Evolutionary conservation across 179 eudicot species (phyloP), one percentile per base, ranked within the genome.

Genomic region (Camellia oleifera): DNA sequence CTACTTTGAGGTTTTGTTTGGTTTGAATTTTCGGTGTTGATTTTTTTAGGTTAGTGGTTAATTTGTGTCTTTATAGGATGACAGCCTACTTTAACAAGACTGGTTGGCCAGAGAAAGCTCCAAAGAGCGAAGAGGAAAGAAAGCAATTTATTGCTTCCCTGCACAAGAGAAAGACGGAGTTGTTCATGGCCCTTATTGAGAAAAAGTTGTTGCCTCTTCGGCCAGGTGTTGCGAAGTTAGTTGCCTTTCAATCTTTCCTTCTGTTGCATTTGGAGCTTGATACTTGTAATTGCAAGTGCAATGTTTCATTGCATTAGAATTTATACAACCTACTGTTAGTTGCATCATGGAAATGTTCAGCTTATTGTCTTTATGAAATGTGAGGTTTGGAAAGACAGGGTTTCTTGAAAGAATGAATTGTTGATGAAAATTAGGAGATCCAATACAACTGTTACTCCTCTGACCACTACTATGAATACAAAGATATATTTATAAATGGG

Each of bases 51-150:
- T 63, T 46, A 42, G 52, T 54, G 76, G 74, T 73, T 74, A 52
- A 72, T 5, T 78, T 50, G 14, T 72, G 79, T 67, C 10, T 62
- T 81, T 81, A 50, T 77, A 97, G 99, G 91, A 94, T 94, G 98
- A 97, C 99, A 53, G 98, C 98, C 60, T 94, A 97, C 88, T 97
- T 97, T 71, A 97, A 94, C 75, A 87, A 94, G 86, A 87, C 86
- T 5, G 89, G 92, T n/a, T 97, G 99, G 99, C 99, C 99, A 9
- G 98, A 92, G 52, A 92, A 92, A 71, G 97, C 97, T 56, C 98
- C 99, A 18, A 80, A 88, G 84, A 76, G 85, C 20, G 97, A 97
- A 17, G 91, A 86, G n/a, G 99, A 92, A 83, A 86, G 98, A 81
- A 96, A 92, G 84, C 89, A 88, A 13, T 96, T 94, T 69, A 84